Percentiles rank a stretch among this genome's conserved stretches.
Conservation (phyloP, 2,329 filamentous ascomycete genomes). For the Pestalotiopsis sp. region DNA sequence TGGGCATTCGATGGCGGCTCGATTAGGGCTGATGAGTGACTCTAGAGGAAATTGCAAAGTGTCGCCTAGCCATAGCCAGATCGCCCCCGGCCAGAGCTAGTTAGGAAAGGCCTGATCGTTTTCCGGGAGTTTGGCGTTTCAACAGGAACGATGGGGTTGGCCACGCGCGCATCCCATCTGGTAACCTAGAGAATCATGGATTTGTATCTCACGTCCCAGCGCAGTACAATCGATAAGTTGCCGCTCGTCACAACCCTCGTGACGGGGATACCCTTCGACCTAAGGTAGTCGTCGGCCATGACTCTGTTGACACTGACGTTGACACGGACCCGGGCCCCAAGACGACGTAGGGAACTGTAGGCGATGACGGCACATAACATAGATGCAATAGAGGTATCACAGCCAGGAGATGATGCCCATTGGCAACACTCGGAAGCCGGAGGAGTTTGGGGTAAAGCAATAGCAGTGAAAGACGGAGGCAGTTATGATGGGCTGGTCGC, state of each 20-base stretch:
- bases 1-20: neutral
- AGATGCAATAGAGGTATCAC: neutral
- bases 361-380: neutral
- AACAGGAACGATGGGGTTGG: neutral
- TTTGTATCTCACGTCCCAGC: neutral
- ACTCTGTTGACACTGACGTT: neutral
- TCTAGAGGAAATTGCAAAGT: neutral
- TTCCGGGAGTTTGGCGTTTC: neutral
- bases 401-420: neutral
- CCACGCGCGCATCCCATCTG: neutral
- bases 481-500: neutral
- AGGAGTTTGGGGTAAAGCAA: neutral
- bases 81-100: neutral
- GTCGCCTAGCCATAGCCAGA: neutral
- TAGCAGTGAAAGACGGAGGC: neutral
- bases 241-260: neutral
- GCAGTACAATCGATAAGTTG: constrained; percentile 12
- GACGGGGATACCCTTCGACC: neutral
- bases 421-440: neutral
- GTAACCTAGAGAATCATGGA: neutral
- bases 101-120: neutral
- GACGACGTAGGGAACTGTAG: neutral
- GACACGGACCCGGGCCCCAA: neutral
- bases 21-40: neutral
- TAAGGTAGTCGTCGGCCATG: neutral